phyloP scores from a whole-genome alignment of 345 rosid genomes.

The Alliaria petiolata region DNA sequence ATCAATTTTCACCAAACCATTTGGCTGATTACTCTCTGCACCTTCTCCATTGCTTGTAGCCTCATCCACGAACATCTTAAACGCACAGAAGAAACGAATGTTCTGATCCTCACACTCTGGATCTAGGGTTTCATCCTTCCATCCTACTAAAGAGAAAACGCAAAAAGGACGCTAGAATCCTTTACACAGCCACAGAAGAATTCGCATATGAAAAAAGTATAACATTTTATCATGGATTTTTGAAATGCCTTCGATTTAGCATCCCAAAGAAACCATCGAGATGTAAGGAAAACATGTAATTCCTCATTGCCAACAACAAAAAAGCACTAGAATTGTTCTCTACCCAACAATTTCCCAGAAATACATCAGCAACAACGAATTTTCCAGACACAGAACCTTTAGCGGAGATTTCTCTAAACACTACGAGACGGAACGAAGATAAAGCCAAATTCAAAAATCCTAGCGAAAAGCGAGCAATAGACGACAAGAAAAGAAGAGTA shows the following conservation, averaged over 20 bases:
- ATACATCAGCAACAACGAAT: not conserved
- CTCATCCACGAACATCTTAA: conserved; percentile 47
- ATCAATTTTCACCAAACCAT: conserved; percentile 34
- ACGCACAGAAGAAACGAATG: conserved; percentile 14
- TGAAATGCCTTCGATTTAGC: not conserved
- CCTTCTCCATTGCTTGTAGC: conserved; percentile 40
- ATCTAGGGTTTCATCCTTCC: conserved; percentile 37
- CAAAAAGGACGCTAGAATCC: conserved; percentile 2
- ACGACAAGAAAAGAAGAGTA: not conserved
- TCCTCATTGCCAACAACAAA: not conserved
- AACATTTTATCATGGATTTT: not conserved
- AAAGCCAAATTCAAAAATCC: not conserved
- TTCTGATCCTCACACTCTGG: conserved; percentile 15
- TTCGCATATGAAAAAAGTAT: not conserved
- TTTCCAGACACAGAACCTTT: not conserved
- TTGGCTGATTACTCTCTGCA: conserved; percentile 23
- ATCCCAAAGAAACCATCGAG: conserved; percentile 1
- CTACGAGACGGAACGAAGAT: conserved; percentile 14
- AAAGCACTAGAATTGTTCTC: conserved; percentile 13
- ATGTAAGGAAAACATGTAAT: not conserved
- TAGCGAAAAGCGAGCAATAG: not conserved
- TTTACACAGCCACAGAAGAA: conserved; percentile 6
- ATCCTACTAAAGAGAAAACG: conserved; percentile 8
- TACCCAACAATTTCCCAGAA: not conserved
- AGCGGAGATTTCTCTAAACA: not conserved